Conservation (phyloP, 169 alveolate genomes). For the Eimeria sp. region DNA sequence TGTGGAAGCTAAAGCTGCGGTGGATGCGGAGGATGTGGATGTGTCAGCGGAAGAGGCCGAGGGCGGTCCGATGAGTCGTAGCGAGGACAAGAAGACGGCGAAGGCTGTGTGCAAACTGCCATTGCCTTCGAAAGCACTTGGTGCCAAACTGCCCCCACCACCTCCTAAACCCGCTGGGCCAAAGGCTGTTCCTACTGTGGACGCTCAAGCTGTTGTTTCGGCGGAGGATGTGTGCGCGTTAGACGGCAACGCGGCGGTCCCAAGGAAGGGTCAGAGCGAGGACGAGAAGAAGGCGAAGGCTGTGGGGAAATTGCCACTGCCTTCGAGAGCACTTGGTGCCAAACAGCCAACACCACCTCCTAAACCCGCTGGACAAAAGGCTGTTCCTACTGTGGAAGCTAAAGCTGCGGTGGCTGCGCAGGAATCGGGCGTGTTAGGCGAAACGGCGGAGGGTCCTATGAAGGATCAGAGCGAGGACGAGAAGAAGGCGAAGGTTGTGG, state of each 20-base stretch:
- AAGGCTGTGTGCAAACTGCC: not conserved
- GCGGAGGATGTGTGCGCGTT: not conserved
- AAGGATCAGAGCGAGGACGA: not conserved
- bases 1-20: not conserved
- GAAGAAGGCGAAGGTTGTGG: not conserved
- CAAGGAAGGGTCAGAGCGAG: not conserved
- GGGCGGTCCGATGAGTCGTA: not conserved
- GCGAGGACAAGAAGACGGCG: not conserved
- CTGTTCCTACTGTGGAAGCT: not conserved
- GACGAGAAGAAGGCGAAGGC: not conserved
- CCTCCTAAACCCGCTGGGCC: too few relatives aligned
- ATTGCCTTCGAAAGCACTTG: not conserved
- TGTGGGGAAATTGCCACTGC: conserved; percentile 18
- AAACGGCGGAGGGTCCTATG: not conserved
- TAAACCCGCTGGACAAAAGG: not conserved
- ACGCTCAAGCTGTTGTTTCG: not conserved
- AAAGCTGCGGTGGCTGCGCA: not conserved
- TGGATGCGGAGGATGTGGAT: not conserved
- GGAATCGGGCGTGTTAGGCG: not conserved
- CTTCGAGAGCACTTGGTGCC: conserved; percentile 5
- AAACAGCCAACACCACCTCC: not conserved
- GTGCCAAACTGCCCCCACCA: too few relatives aligned
- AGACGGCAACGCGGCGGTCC: not conserved
- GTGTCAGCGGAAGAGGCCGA: not conserved
- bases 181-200: not conserved